Percentiles rank a stretch among this genome's conserved stretches.
phyloP scores from a whole-genome alignment of 768 basidiomycete genomes.

The Clathrus columnatus region DNA sequence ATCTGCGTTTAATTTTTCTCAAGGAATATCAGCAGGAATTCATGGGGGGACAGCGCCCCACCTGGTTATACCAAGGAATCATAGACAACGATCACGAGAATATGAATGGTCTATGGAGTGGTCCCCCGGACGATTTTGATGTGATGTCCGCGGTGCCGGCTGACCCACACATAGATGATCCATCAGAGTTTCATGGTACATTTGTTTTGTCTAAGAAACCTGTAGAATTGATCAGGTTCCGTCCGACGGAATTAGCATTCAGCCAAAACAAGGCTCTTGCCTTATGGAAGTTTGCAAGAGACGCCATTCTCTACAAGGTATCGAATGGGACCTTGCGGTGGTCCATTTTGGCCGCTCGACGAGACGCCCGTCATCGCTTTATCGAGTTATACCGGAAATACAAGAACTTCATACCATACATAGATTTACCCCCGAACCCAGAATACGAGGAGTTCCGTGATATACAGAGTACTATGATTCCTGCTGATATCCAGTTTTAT shows the following conservation, averaged over 20 bases:
- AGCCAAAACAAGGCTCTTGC: constrained; percentile 20
- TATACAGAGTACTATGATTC: neutral
- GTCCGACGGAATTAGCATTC: constrained; percentile 21
- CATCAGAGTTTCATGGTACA: neutral
- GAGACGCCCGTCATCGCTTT: neutral
- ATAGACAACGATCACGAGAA: neutral
- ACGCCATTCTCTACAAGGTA: constrained; percentile 17
- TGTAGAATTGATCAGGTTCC: constrained; percentile 21
- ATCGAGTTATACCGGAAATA: neutral
- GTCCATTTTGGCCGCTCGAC: constrained; percentile 23
- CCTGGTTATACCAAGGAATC: neutral
- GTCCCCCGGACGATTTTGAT: neutral
- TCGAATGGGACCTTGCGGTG: constrained; percentile 22
- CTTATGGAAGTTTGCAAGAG: constrained; percentile 27
- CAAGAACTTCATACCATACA: neutral
- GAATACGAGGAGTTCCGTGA: neutral
- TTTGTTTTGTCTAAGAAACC: constrained; percentile 23
- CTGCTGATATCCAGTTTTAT: neutral
- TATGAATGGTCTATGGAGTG: neutral
- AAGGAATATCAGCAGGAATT: neutral
- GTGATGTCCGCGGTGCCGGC: too few relatives aligned
- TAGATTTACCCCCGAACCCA: too few relatives aligned
- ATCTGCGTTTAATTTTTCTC: neutral
- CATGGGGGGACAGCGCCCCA: neutral
- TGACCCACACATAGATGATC: neutral